Conservation (phyloP, 1,139 yeast species). For the Trichomonascaceae sp. region DNA sequence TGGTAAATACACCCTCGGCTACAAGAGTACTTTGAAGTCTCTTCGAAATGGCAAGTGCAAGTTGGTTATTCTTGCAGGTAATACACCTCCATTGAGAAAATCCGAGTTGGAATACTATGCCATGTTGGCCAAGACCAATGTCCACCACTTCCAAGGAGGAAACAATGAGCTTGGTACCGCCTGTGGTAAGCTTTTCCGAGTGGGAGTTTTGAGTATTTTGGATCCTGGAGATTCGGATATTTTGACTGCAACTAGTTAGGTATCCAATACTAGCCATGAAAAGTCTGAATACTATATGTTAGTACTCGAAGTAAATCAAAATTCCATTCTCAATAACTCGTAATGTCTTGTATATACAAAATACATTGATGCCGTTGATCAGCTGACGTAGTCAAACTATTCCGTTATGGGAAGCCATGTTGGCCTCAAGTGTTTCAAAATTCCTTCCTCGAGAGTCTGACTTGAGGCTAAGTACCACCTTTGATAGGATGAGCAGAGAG, state of each 20-base stretch:
- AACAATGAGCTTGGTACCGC: slow-evolving; percentile 99
- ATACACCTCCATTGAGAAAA: slow-evolving; percentile 99
- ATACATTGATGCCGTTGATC: not conserved
- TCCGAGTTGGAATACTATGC: slow-evolving; percentile 99
- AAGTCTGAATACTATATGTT: too few species aligned
- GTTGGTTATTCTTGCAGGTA: slow-evolving; percentile 96
- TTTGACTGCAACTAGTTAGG: slow-evolving; percentile 44
- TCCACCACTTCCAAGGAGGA: slow-evolving; percentile 99
- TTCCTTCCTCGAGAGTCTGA: not conserved
- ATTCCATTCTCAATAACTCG: not conserved
- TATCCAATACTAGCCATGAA: too few species aligned
- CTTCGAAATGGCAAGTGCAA: slow-evolving; percentile 99
- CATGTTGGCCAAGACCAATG: slow-evolving; percentile 98
- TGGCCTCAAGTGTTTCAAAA: not conserved
- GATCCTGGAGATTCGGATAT: slow-evolving; percentile 99
- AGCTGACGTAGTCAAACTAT: not conserved
- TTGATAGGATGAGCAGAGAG: not conserved
- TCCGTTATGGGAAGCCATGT: not conserved
- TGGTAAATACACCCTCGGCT: slow-evolving; percentile 99
- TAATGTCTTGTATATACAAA: not conserved
- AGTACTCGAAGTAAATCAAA: too few species aligned
- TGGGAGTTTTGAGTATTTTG: slow-evolving; percentile 90
- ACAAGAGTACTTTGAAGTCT: slow-evolving; percentile 98
- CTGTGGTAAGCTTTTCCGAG: slow-evolving; percentile 99
- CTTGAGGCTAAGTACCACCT: not conserved